Base-by-base conservation (phyloP, 768 basidiomycete genomes). In the Fibroporia radiculosa region DNA sequence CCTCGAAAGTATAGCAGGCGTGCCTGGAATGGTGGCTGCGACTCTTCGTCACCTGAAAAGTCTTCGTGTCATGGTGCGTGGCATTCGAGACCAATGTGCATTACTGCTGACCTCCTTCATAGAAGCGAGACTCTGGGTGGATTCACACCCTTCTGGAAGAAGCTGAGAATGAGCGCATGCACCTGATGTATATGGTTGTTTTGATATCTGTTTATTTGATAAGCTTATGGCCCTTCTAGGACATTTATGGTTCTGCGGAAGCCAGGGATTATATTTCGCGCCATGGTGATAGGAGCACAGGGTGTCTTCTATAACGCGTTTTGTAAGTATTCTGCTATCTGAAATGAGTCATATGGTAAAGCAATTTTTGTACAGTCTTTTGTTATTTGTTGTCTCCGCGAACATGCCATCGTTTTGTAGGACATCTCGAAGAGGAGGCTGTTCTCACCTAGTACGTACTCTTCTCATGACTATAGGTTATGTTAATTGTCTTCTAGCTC, bases 141-240 rank as follows among this genome's bases (percentile, higher is more conserved):
- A 96, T 96, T 51, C 89, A 93, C 61, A 93, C 91, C 5, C 77
- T 91, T 34, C 68, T 96, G 14, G 85, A 92, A 60, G 95, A 96
- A 67, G 92, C 93, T 11, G 92, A 98, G 60, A 98, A 98, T 60
- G 95, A 99, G 67, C 72, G 95, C 27, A 95, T 96, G 89, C 92
- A 95, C 62, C 72, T 93, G 42, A 86, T 93, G 85, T 88, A 48
- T n/a, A n/a, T 56, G 75, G 61, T 22, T 7, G 10, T 23, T 29
- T 23, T 27, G 16, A 49, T 45, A 11, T 14, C 13, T 6, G 11
- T 1, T 24, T 2, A 32, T 33, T 11, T 25, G 20, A 31, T 4
- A 1, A 10, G 34, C 56, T 56, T n/a, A 43, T 40, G 45, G 49
- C 27, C 53, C 42, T 32, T 53, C 44, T 45, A 87, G 89, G 81